Evolutionary conservation across 768 basidiomycete species (phyloP).

Genomic region (Auricularia heimuer): DNA sequence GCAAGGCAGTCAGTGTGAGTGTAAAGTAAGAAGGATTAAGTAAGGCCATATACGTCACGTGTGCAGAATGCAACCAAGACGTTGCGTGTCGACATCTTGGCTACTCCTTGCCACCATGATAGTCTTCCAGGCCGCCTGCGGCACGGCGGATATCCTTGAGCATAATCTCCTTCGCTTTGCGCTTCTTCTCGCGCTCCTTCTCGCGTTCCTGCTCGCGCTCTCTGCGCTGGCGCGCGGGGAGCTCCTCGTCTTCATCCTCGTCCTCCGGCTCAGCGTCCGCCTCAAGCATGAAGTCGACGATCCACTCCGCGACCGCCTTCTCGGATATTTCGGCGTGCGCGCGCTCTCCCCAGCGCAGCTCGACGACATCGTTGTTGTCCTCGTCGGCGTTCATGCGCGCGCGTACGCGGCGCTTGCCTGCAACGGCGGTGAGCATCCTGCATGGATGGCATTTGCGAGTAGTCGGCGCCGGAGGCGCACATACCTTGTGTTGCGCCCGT

Average conservation of each 20-base stretch:
- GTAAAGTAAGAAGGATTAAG: too few relatives aligned
- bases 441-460: too few relatives aligned
- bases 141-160: conserved; percentile 11
- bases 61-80: too few relatives aligned
- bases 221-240: neutral
- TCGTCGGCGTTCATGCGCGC: conserved; percentile 16
- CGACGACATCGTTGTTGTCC: conserved; percentile 36
- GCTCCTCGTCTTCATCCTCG: conserved; percentile 20
- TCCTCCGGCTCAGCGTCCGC: conserved; percentile 23
- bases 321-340: conserved; percentile 81
- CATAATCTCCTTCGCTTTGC: conserved; percentile 9
- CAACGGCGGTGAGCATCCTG: neutral
- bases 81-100: too few relatives aligned
- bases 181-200: conserved; percentile 7
- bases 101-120: neutral
- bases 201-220: conserved; percentile 6
- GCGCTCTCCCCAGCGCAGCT: conserved; percentile 83
- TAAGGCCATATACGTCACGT: too few relatives aligned
- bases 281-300: conserved; percentile 68
- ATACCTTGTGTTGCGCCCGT: neutral
- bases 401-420: neutral
- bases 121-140: conserved; percentile 8
- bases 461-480: neutral
- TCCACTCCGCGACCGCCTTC: conserved; percentile 57
- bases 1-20: too few relatives aligned